Evolutionary conservation across 441 rosid species (phyloP), one percentile per base, ranked within the genome.

Genomic region (Adansonia grandidieri): DNA sequence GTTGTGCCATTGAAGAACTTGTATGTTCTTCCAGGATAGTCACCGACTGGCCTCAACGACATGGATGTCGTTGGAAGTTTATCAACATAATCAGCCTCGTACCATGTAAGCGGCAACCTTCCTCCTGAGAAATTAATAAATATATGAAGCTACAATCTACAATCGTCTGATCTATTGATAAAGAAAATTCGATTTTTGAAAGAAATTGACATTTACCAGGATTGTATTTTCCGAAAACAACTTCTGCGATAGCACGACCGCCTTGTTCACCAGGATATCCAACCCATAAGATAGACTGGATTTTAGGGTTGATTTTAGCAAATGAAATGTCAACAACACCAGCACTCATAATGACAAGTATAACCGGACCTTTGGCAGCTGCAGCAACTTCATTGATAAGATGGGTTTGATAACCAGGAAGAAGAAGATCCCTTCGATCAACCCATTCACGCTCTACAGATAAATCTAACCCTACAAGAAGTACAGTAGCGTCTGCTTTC

Each of bases 401-500:
- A 0, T 60, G 64, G 22, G 37, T 60, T 22, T 60, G 37, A 60
- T 60, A 0, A 7, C 63, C 63, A 58, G 63, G 63, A 19, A 58
- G 63, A 0, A 58, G 63, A 58, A 58, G 63, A 58, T 58, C 63
- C 24, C 9, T 9, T 58, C 63, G 24, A 58, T 58, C 63, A 58
- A 58, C 28, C 28, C 24, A 58, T 19, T 58, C 32, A 8, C 5
- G 0, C 11, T 58, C 63, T 2, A 7, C 20, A 2, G 5, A 11
- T 58, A 58, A 19, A 17, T 11, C 20, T 28, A 17, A 58, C 63
- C 63, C 32, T 14, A 58, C 28, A 4, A 85, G 15, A 17, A 82
- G 57, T 4, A 85, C 8, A 0, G 85, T 82, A 1, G 87, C 87
- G 42, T 80, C 83, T 1, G 84, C 82, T 1, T n/a, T 5, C 14